Percentiles rank a stretch among this genome's conserved stretches.
Evolutionary conservation across 1,284 basidiomycete genomes (phyloP).

Genomic region (Cutaneotrichosporon spelunceum): DNA sequence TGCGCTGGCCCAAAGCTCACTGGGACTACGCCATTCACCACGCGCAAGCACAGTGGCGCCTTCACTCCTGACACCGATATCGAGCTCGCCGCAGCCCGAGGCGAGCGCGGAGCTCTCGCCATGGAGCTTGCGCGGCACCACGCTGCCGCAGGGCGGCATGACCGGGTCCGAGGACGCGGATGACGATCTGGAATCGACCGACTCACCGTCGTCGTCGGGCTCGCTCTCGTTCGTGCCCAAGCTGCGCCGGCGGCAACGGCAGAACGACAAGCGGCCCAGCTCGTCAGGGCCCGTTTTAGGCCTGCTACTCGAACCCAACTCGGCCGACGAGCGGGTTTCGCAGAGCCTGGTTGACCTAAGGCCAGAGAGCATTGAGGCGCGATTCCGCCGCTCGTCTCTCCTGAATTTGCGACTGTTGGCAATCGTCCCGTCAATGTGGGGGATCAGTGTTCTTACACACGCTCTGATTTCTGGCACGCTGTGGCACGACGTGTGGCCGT

Average conservation of each 20-base stretch:
- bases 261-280: not conserved
- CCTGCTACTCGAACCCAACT: conserved; percentile 17
- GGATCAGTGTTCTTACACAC: conserved; percentile 35
- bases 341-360: conserved; percentile 14
- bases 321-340: conserved; percentile 16
- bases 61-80: conserved; percentile 24
- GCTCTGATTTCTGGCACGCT: conserved; percentile 36
- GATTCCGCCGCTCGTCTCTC: conserved; percentile 32
- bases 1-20: not conserved
- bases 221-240: conserved; percentile 43
- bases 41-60: conserved; percentile 19
- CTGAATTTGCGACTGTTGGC: conserved; percentile 40
- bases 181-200: conserved; percentile 38
- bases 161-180: conserved; percentile 44
- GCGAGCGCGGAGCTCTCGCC: conserved; percentile 13
- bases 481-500: conserved; percentile 45
- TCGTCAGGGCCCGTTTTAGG: conserved; percentile 5
- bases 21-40: conserved; percentile 25
- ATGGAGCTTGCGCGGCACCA: conserved; percentile 19
- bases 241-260: conserved; percentile 9
- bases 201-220: conserved; percentile 42
- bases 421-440: conserved; percentile 43
- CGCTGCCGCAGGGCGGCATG: conserved; percentile 25
- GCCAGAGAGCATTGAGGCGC: conserved; percentile 30
- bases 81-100: conserved; percentile 8